A percentile compares a stretch with the other conserved stretches of the same genome.
Evolutionary conservation across 75 land plant species (phyloP).

Genomic region (Picea glauca): DNA sequence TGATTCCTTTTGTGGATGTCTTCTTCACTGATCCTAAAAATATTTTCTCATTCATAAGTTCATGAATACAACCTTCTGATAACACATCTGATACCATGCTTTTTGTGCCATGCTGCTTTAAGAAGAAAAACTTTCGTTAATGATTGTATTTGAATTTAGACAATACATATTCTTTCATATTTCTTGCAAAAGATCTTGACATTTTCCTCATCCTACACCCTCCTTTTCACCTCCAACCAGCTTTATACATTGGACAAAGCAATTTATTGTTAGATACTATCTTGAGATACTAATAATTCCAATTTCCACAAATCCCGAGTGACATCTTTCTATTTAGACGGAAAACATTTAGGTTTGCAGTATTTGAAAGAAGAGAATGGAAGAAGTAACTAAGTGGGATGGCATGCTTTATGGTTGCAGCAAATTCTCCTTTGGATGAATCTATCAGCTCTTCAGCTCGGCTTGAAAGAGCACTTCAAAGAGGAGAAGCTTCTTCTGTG

Average conservation of each 20-base stretch:
- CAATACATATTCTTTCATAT: not conserved
- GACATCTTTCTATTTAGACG: not conserved
- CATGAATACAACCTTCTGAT: not conserved
- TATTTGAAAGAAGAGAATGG: not conserved
- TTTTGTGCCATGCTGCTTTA: not conserved
- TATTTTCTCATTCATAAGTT: too few relatives aligned
- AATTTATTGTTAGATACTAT: not conserved
- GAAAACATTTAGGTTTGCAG: not conserved
- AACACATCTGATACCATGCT: not conserved
- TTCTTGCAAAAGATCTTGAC: not conserved
- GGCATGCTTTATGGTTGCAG: slow-evolving; percentile 14
- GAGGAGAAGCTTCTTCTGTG: slow-evolving; percentile 80
- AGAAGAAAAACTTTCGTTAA: not conserved
- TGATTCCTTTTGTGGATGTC: not conserved
- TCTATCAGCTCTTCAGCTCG: slow-evolving; percentile 59
- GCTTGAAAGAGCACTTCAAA: slow-evolving; percentile 56
- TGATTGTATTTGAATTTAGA: not conserved
- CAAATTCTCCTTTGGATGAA: slow-evolving; percentile 39
- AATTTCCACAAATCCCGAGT: not conserved
- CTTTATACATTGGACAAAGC: not conserved
- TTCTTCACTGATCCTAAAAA: not conserved
- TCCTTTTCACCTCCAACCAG: not conserved
- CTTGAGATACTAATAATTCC: not conserved
- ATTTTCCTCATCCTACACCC: not conserved
- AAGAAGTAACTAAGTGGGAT: not conserved